Evolutionary conservation across 768 basidiomycete genomes (phyloP).

Genomic region (Crucibulum laeve): DNA sequence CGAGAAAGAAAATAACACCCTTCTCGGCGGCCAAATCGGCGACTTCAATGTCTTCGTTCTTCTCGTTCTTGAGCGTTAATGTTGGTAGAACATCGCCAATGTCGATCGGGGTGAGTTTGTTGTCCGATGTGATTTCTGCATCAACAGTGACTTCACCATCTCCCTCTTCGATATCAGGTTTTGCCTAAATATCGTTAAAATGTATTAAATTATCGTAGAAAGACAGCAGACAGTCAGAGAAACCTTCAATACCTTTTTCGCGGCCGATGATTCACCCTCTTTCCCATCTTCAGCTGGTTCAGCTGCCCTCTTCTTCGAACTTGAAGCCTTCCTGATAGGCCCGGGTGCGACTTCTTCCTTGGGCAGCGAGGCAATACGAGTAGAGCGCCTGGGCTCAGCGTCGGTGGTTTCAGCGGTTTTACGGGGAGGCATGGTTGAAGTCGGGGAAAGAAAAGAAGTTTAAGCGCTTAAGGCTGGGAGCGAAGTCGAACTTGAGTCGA

Average conservation of each 20-base stretch:
- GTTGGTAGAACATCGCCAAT: constrained; percentile 75
- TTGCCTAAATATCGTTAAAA: constrained; percentile 5
- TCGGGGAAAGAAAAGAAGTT: constrained; percentile 7
- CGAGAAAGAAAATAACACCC: constrained; percentile 78
- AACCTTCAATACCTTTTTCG: constrained; percentile 33
- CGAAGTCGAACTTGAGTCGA: no score
- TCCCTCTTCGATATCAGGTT: constrained; percentile 10
- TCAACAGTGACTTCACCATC: constrained; percentile 19
- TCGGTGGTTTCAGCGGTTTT: constrained; percentile 27
- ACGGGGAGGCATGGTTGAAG: constrained; percentile 26
- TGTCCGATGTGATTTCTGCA: constrained; percentile 9
- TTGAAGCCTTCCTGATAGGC: constrained; percentile 17
- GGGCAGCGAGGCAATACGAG: constrained; percentile 48
- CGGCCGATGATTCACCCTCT: constrained; percentile 25
- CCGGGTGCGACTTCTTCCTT: constrained; percentile 28
- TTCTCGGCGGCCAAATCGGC: constrained; percentile 58
- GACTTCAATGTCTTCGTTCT: constrained; percentile 74
- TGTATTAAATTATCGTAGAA: constrained; percentile 12
- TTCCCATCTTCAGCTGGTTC: constrained; percentile 24
- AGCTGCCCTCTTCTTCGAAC: constrained; percentile 38
- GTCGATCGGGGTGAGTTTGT: constrained; percentile 39
- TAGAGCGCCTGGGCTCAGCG: constrained; percentile 47
- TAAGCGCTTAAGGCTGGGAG: background rate
- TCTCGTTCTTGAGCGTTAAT: constrained; percentile 78
- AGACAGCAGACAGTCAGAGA: background rate